Evolutionary conservation across 352 stramenopile genomes (phyloP).

Genomic region (Pythium angustatum): DNA sequence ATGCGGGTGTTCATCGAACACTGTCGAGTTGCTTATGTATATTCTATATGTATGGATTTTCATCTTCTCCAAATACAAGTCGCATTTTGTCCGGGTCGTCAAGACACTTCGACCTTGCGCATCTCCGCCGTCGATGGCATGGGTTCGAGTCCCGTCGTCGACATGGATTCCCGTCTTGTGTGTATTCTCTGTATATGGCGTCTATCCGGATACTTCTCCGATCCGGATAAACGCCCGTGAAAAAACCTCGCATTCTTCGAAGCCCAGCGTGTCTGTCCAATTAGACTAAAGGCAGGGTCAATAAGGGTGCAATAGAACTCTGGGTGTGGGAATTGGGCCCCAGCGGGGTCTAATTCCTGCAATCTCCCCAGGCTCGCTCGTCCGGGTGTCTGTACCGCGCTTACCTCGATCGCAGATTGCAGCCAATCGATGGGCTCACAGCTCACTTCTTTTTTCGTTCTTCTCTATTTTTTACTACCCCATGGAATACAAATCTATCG

Average conservation of each 20-base stretch:
- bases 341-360: conserved; percentile 27
- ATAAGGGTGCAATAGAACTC: conserved; percentile 76
- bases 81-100: conserved; percentile 34
- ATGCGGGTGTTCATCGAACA: no score
- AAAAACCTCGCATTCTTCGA: conserved; percentile 74
- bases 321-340: conserved; percentile 27
- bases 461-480: not conserved
- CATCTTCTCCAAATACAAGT: not conserved
- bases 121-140: conserved; percentile 24
- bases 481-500: not conserved
- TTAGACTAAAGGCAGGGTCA: conserved; percentile 92
- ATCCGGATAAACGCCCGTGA: conserved; percentile 14
- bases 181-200: conserved; percentile 3
- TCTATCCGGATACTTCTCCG: conserved; percentile 13
- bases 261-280: conserved; percentile 86
- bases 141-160: conserved; percentile 62
- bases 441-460: conserved; percentile 28
- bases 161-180: conserved; percentile 17
- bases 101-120: conserved; percentile 14
- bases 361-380: conserved; percentile 26
- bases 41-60: conserved; percentile 27
- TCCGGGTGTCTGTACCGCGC: conserved; percentile 89
- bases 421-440: conserved; percentile 86
- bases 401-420: conserved; percentile 62
- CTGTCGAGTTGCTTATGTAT: conserved; percentile 17